Evolutionary conservation across 352 stramenopile genomes (phyloP).

Genomic region (Pythium sukuiense): DNA sequence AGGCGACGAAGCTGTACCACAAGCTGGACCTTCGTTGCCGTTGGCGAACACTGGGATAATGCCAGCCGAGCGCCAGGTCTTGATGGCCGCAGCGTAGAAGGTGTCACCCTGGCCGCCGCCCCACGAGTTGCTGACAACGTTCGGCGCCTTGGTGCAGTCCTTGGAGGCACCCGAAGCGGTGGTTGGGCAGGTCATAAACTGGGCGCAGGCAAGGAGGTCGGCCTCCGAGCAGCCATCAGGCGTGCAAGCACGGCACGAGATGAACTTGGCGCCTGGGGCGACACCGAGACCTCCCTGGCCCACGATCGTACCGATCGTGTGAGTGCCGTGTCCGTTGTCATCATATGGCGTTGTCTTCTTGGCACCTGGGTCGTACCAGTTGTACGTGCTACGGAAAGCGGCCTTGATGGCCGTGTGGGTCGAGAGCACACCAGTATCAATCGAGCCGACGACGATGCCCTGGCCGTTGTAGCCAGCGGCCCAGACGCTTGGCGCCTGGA

Average conservation of each 20-base stretch:
- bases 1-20: slow-evolving; percentile 22
- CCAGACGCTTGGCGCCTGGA: slow-evolving; percentile 33
- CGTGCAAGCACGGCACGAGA: slow-evolving; percentile 32
- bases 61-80: slow-evolving; percentile 27
- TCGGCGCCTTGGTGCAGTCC: slow-evolving; percentile 36
- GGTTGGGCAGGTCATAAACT: slow-evolving; percentile 45
- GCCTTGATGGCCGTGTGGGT: slow-evolving; percentile 30
- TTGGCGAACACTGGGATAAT: slow-evolving; percentile 22
- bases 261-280: slow-evolving; percentile 38
- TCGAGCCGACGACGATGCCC: slow-evolving; percentile 30
- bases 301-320: slow-evolving; percentile 40
- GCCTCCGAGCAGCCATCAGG: slow-evolving; percentile 17
- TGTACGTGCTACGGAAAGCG: slow-evolving; percentile 30
- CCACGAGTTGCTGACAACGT: slow-evolving; percentile 43
- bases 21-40: slow-evolving; percentile 30
- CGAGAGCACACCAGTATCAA: slow-evolving; percentile 34
- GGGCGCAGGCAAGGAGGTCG: slow-evolving; percentile 29
- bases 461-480: slow-evolving; percentile 26
- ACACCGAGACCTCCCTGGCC: slow-evolving; percentile 37
- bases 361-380: slow-evolving; percentile 36
- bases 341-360: not conserved
- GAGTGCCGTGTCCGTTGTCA: slow-evolving; percentile 26
- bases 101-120: slow-evolving; percentile 22
- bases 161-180: slow-evolving; percentile 18
- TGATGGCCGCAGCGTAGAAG: slow-evolving; percentile 22